Evolutionary conservation across 2,329 filamentous ascomycete species (phyloP), one percentile per base, ranked within the genome.

Genomic region (Neofusicoccum umdonicola): DNA sequence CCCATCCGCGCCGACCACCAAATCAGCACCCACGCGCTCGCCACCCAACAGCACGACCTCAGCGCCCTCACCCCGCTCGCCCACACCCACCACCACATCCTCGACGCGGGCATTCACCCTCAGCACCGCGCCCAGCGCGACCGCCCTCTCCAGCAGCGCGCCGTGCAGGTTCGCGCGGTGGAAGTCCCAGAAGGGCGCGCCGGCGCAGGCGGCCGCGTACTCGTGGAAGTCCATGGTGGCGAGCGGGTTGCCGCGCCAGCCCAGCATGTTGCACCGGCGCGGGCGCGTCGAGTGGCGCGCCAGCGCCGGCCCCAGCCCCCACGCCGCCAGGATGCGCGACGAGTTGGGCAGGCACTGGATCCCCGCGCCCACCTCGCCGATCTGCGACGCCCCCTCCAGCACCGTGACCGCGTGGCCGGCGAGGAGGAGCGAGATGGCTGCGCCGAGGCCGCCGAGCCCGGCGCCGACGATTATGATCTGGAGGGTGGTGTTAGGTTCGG

Each of bases 391-490:
- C 19, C 78, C 72, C 69, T 85, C 83, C 56, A 84, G 79, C 19
- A 85, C 76, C 0, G 75, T 78, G 6, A 85, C 82, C 4, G 72
- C 71, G 69, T 84, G 82, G 22, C 82, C 81, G 27, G 77, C 78
- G 8, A 83, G 74, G 1, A 79, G 73, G 45, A 81, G 76, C 3
- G 78, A 73, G 65, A 84, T 83, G n/a, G 80, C 80, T 22, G 82
- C 80, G 11, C 78, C 82, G 8, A 87, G 76, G 4, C 85, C 85
- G 27, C 83, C 83, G 19, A 87, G 77, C 5, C 85, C 85, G 9
- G 83, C 85, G n/a, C 85, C 85, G 19, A 85, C 79, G 31, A 87
- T 74, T 22, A 85, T 77, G 31, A 85, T 73, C 76, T 82, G 37
- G 19, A n/a, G 35, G 47, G 19, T 45, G 22, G 17, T 27, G 41